Percentiles rank a stretch among this genome's conserved stretches.
Evolutionary conservation across 2,329 filamentous ascomycete genomes (phyloP).

Genomic region (Ophiosphaerella korrae): DNA sequence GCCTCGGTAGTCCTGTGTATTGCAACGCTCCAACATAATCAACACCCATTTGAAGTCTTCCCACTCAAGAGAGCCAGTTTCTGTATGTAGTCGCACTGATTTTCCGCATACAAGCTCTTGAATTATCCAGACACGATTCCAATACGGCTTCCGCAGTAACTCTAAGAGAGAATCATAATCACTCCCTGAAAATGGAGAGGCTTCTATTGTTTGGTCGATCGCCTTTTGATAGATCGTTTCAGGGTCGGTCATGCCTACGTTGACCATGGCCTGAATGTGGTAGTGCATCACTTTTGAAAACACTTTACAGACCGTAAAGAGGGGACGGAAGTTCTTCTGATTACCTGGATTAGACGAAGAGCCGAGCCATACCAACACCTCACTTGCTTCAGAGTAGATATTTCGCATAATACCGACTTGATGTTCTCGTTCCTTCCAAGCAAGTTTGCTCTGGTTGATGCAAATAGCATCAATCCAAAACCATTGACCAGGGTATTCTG

Average conservation of each 20-base stretch:
- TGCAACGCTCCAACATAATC: background rate
- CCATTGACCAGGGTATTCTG: background rate
- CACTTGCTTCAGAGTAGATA: slow-evolving; percentile 1
- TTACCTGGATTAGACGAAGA: background rate
- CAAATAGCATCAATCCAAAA: background rate
- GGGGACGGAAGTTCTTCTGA: background rate
- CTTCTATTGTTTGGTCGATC: background rate
- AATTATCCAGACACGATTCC: background rate
- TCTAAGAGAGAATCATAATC: background rate
- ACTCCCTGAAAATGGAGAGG: background rate
- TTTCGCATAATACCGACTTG: slow-evolving; percentile 2
- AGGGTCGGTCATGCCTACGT: background rate
- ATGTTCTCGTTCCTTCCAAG: background rate
- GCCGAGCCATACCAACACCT: slow-evolving; percentile 1
- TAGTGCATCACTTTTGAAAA: background rate
- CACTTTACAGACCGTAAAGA: background rate
- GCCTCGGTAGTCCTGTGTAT: background rate
- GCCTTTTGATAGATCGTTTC: background rate
- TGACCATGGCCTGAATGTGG: background rate
- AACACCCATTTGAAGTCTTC: background rate
- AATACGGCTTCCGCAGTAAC: background rate
- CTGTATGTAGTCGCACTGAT: background rate
- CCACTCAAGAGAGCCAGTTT: background rate
- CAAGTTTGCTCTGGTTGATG: background rate
- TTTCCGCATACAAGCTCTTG: background rate